Evolutionary conservation across 2,329 filamentous ascomycete species (phyloP), one percentile per base, ranked within the genome.

Genomic region (Aspergillus sp.): DNA sequence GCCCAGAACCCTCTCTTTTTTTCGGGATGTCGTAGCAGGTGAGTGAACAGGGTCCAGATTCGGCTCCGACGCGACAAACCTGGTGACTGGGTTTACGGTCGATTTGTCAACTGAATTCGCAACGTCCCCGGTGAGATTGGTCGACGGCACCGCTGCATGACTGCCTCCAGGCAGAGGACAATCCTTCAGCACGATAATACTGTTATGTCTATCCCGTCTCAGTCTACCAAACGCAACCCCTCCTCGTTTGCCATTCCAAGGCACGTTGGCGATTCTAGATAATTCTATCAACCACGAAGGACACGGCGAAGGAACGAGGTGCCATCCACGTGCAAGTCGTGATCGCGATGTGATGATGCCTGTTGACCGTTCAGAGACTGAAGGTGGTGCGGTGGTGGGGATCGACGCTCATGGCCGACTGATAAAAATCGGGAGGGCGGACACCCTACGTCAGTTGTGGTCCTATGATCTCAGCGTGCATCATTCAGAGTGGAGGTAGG

Each of bases 381-480:
- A 28, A 36, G 38, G 47, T 56, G 43, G 55, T 48, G 54, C 28
- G 32, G 51, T 58, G 32, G 61, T 60, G 55, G 58, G 47, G 61
- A 60, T 63, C 55, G 58, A 57, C 50, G 32, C 50, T 50, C 36
- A 60, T 52, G 54, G 54, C 28, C 41, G 50, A 57, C 52, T 52
- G 47, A 58, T 19, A 45, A 53, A 56, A 48, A 30, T 49, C 39
- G 39, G 30, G 32, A 57, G 39, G 57, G 41, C 53, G 25, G 49
- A 50, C 55, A 45, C 49, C 56, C 49, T 63, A 65, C 63, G 65
- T 67, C 65, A 67, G 60, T 49, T 58, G 57, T 60, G 59, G 65
- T 66, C 60, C 64, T 57, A 67, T 67, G 65, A 67, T 64, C 61
- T 67, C 65, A 67, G 55, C 60, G 47, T 61, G 64, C 65, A 66